These are phyloP conservation scores for Rhododendron williamsianum DNA, from an alignment of 148 eudicot genomes.

Conservation along the genomic window DNA sequence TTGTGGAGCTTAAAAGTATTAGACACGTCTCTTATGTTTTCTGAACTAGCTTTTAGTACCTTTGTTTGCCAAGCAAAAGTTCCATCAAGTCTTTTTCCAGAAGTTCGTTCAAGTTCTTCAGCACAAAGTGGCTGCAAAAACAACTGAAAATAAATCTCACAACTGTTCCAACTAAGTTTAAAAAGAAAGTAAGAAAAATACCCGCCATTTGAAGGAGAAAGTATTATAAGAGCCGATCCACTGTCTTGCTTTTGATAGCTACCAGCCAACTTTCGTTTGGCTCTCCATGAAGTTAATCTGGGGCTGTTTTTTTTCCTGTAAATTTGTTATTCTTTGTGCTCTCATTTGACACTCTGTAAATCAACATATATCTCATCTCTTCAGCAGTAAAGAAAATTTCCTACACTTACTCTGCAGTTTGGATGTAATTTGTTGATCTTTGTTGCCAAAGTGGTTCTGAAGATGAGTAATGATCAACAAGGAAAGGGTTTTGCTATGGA, in stretches of 20 bases:
- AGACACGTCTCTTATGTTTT: conserved; percentile 2
- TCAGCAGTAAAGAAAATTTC: not conserved
- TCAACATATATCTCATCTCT: not conserved
- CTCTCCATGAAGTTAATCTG: not conserved
- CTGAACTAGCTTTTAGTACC: not conserved
- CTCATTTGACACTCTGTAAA: not conserved
- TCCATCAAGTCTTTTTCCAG: not conserved
- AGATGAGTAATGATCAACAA: not conserved
- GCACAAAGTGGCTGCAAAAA: not conserved
- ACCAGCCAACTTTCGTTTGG: not conserved
- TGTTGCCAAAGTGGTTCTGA: not conserved
- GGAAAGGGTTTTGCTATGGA: not conserved
- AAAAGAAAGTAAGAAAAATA: not conserved
- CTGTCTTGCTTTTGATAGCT: not conserved
- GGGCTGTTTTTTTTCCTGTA: not conserved
- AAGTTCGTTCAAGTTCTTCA: not conserved
- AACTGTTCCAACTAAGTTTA: not conserved
- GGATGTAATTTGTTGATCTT: not conserved
- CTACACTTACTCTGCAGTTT: not conserved
- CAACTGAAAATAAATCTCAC: not conserved
- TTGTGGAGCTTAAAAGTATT: not conserved
- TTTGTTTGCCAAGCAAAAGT: not conserved
- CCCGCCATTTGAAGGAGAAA: not conserved
- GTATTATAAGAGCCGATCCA: not conserved
- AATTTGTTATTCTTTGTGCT: not conserved